Conservation (phyloP, 768 basidiomycete species). For the Tephrocybe sp. region DNA sequence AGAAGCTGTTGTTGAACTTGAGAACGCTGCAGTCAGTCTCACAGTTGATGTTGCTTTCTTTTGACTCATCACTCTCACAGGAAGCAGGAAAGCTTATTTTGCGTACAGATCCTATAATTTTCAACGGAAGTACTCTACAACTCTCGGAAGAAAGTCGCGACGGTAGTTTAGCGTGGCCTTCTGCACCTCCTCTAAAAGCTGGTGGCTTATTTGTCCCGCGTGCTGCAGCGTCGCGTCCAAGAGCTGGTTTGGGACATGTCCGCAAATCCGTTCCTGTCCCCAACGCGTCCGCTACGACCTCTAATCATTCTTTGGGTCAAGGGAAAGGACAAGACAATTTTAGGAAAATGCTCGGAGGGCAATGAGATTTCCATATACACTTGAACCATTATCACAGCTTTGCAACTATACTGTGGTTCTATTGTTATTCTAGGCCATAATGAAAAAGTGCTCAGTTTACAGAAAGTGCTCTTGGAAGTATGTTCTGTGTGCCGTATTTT, state of each 20-base stretch:
- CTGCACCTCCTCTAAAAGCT: conserved; percentile 35
- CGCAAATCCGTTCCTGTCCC: conserved; percentile 36
- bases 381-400: too few species aligned
- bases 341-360: conserved; percentile 67
- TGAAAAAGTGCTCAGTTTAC: too few species aligned
- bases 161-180: conserved; percentile 27
- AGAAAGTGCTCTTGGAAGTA: too few species aligned
- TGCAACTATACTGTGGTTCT: too few species aligned
- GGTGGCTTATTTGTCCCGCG: conserved; percentile 69
- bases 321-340: conserved; percentile 82
- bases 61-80: conserved; percentile 35
- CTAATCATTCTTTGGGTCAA: conserved; percentile 21
- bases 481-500: too few species aligned
- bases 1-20: conserved; percentile 67
- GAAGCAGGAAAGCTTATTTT: conserved; percentile 84
- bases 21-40: conserved; percentile 59
- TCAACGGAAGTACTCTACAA: conserved; percentile 59
- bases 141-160: conserved; percentile 55
- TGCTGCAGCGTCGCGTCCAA: conserved; percentile 61
- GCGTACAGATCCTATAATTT: conserved; percentile 67
- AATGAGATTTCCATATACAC: too few species aligned
- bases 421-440: too few species aligned
- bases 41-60: background rate
- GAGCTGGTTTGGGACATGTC: conserved; percentile 67
- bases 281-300: conserved; percentile 19